Evolutionary conservation across 768 basidiomycete species (phyloP), one percentile per base, ranked within the genome.

Genomic region (Trametes elegans): DNA sequence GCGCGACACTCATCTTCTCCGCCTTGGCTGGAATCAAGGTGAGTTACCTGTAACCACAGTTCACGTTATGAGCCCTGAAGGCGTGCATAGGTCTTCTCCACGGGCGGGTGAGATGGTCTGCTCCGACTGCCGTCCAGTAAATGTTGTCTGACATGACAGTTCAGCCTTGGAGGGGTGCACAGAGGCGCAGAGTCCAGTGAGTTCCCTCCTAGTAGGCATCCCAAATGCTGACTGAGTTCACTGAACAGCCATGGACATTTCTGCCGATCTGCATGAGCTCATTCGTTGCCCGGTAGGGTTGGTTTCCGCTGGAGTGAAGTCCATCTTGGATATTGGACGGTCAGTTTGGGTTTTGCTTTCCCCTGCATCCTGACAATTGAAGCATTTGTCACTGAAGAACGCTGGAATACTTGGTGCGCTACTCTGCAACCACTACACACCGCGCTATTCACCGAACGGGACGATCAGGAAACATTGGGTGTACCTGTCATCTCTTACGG

Each of bases 261-360:
- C 96, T 14, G 93, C 96, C 14, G 96, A 99, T 68, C 76, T 99
- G 14, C 85, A 87, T 8, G 93, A 98, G 68, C 80, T 99, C 29
- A 78, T 89, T 19, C 80, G 91, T 18, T 96, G 92, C 62, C 89
- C 94, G 19, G 90, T 98, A 40, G 93, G 88, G 3, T 79, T 99
- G 31, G 84, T 98, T 9, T 96, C 95, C 16, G 88, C 94, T 9
- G 97, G 97, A 10, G 85, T 91, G 18, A 99, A 98, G 69, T 92
- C 90, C 0, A 98, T 99, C 57, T 70, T 99, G 38, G 97, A 99
- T 68, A 94, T 98, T 55, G 88, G 88, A 54, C 80, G 82, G 88
- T 83, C 50, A 50, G 73, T 41, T 6, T 10, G 24, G 0, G 24
- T 32, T 38, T 5, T 18, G 40, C 18, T 4, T 6, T 47, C 14